Evolutionary conservation across 805 yeast species (phyloP).

Genomic region (Scheffersomyces stipitis): DNA sequence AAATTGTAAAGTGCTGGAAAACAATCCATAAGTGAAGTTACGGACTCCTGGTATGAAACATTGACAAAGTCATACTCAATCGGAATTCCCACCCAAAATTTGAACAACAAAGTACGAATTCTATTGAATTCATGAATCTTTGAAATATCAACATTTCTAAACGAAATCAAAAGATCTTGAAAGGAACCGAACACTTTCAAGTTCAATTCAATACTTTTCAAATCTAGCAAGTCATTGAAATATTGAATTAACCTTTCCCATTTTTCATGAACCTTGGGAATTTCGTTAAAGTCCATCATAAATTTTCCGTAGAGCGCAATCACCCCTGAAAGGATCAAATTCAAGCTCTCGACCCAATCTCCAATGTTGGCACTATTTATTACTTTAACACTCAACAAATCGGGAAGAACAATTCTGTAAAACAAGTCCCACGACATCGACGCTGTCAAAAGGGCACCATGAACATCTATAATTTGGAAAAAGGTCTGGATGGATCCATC

Average conservation of each 20-base stretch:
- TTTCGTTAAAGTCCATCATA: slow-evolving; percentile 34
- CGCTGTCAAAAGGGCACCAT: slow-evolving; percentile 13
- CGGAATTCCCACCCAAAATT: slow-evolving; percentile 49
- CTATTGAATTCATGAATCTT: slow-evolving; percentile 19
- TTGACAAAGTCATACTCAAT: slow-evolving; percentile 42
- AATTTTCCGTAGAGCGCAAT: slow-evolving; percentile 59
- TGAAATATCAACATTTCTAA: slow-evolving; percentile 13
- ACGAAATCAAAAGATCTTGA: slow-evolving; percentile 43
- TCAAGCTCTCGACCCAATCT: slow-evolving; percentile 62
- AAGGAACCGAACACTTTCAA: slow-evolving; percentile 55
- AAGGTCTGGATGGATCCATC: slow-evolving; percentile 90
- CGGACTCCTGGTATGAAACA: slow-evolving; percentile 57
- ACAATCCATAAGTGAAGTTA: slow-evolving; percentile 53
- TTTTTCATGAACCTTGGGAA: slow-evolving; percentile 23
- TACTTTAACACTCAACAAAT: slow-evolving; percentile 36
- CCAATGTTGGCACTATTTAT: slow-evolving; percentile 14
- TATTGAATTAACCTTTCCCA: slow-evolving; percentile 62
- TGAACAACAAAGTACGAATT: slow-evolving; percentile 41
- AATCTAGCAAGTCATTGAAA: slow-evolving; percentile 37
- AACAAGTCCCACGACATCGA: slow-evolving; percentile 61
- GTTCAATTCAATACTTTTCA: slow-evolving; percentile 52
- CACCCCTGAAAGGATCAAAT: slow-evolving; percentile 63
- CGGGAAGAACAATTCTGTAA: slow-evolving; percentile 59
- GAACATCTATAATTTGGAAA: slow-evolving; percentile 55
- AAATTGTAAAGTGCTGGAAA: slow-evolving; percentile 51